Conservation (phyloP, 2,329 filamentous ascomycete species). For the Hypoxylon rubiginosum region DNA sequence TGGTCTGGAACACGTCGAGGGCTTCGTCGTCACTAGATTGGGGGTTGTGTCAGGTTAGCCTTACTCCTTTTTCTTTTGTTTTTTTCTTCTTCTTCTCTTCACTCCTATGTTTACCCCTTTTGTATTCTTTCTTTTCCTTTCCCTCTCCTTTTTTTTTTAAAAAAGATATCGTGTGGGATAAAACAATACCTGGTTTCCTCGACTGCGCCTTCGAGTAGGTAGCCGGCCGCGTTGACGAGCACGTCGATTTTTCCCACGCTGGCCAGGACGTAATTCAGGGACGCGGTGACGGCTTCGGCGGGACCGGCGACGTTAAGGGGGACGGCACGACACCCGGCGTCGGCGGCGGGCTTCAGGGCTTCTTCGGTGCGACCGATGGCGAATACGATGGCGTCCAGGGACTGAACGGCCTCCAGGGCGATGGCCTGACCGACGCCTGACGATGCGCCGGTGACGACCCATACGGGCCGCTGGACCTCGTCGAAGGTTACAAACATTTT, state of each 20-base stretch:
- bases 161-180: neutral
- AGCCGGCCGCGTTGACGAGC: slow-evolving; percentile 15
- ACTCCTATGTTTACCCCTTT: too few relatives aligned
- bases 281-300: neutral
- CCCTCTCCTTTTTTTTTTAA: neutral
- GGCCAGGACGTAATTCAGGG: neutral
- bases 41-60: neutral
- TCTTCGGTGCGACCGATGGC: slow-evolving; percentile 1
- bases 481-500: slow-evolving; percentile 3
- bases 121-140: neutral
- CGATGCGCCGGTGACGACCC: slow-evolving; percentile 2
- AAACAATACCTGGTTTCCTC: slow-evolving; percentile 13
- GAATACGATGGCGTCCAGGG: slow-evolving; percentile 2
- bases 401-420: slow-evolving; percentile 1
- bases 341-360: neutral
- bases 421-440: neutral
- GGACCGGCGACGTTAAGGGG: slow-evolving; percentile 1
- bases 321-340: slow-evolving; percentile 1
- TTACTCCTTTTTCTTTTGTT: neutral
- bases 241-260: slow-evolving; percentile 15
- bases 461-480: slow-evolving; percentile 3
- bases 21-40: neutral
- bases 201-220: slow-evolving; percentile 16
- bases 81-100: neutral
- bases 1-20: slow-evolving; percentile 1